These are phyloP conservation scores for Pyrrhoderma lamaoense DNA, from an alignment of 1,284 basidiomycete species.

Conservation along the genomic window DNA sequence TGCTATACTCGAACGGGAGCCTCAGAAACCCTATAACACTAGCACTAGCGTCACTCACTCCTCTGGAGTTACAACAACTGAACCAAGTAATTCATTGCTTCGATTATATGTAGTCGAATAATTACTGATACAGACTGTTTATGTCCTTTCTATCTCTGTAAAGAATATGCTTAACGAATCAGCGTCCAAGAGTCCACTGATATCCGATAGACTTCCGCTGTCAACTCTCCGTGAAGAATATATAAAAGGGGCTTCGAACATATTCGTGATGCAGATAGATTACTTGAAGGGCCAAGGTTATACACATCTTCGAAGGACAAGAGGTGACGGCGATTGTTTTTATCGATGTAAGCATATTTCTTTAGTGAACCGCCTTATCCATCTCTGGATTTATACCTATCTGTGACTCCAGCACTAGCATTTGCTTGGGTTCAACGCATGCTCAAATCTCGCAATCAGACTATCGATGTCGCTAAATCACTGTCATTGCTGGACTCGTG, in stretches of 20 bases:
- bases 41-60: slow-evolving; percentile 30
- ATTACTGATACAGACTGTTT: too few relatives aligned
- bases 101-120: background rate
- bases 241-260: slow-evolving; percentile 40
- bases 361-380: background rate
- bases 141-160: slow-evolving; percentile 6
- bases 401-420: slow-evolving; percentile 38
- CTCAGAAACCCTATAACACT: background rate
- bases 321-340: slow-evolving; percentile 54
- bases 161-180: slow-evolving; percentile 46
- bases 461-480: slow-evolving; percentile 43
- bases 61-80: slow-evolving; percentile 40
- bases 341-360: slow-evolving; percentile 37
- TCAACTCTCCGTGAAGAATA: slow-evolving; percentile 57
- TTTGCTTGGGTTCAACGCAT: slow-evolving; percentile 49
- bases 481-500: slow-evolving; percentile 48
- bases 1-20: background rate
- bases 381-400: background rate
- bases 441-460: slow-evolving; percentile 35
- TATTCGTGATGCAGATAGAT: slow-evolving; percentile 64
- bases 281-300: slow-evolving; percentile 50
- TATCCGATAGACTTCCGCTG: slow-evolving; percentile 43
- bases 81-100: slow-evolving; percentile 33
- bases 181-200: slow-evolving; percentile 41
- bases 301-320: slow-evolving; percentile 54